Evolutionary conservation across 1,284 basidiomycete genomes (phyloP).

Genomic region (Fomes fomentarius): DNA sequence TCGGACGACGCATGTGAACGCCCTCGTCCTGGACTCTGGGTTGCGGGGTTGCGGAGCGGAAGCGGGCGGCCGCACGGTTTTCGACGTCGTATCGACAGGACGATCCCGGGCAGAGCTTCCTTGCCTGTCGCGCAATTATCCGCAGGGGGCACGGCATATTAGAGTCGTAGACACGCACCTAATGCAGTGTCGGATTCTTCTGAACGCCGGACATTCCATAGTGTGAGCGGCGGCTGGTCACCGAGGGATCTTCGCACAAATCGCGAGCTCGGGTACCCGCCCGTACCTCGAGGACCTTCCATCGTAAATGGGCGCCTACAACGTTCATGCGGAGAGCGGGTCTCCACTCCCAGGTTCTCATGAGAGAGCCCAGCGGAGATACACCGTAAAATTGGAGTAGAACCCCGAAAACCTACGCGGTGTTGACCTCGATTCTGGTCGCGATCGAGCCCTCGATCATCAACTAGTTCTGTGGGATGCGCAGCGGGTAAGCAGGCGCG

Average conservation of each 20-base stretch:
- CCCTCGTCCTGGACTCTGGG: no score
- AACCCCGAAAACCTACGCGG: background rate
- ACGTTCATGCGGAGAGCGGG: constrained; percentile 3
- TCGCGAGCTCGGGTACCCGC: constrained; percentile 10
- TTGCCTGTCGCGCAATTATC: constrained; percentile 18
- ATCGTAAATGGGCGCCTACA: constrained; percentile 18
- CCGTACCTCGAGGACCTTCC: constrained; percentile 15
- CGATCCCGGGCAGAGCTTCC: constrained; percentile 12
- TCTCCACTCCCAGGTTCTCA: constrained; percentile 19
- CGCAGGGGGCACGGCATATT: constrained; percentile 7
- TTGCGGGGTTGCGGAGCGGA: constrained; percentile 18
- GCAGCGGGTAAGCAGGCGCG: background rate
- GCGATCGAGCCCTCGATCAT: constrained; percentile 13
- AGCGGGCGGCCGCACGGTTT: constrained; percentile 14
- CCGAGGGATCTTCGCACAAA: constrained; percentile 26
- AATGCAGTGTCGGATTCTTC: constrained; percentile 8
- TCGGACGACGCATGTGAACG: constrained; percentile 22
- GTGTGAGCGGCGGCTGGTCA: constrained; percentile 6
- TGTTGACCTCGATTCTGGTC: background rate
- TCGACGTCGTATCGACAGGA: constrained; percentile 6
- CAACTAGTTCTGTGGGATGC: constrained; percentile 7
- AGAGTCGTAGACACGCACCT: constrained; percentile 10
- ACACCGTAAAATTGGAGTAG: constrained; percentile 16
- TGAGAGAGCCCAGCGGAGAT: constrained; percentile 20
- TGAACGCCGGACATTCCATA: constrained; percentile 3